Percentiles rank a stretch among this genome's conserved stretches.
These are phyloP conservation scores for Trichoderma guizhouense DNA, from an alignment of 2,329 filamentous ascomycete species.

Conservation along the genomic window DNA sequence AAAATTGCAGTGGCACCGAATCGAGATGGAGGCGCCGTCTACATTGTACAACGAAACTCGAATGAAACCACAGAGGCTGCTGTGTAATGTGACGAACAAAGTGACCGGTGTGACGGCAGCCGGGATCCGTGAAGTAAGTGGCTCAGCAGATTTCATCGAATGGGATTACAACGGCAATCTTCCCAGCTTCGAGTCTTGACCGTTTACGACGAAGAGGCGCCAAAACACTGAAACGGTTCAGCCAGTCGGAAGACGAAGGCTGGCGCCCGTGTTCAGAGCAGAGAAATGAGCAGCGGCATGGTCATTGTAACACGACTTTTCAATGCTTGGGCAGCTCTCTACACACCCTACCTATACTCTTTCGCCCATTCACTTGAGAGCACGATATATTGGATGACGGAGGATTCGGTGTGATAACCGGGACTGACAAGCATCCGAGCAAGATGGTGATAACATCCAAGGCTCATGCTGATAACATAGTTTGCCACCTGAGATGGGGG, in stretches of 20 bases:
- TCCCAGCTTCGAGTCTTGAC: background rate
- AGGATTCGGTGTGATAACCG: background rate
- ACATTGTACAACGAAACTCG: background rate
- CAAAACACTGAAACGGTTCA: background rate
- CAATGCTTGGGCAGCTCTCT: background rate
- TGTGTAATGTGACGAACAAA: conserved; percentile 1
- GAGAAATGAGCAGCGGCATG: background rate
- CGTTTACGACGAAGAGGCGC: background rate
- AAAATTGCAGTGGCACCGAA: background rate
- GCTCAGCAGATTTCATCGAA: background rate
- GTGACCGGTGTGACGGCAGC: conserved; percentile 2
- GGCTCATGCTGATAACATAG: background rate
- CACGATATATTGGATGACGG: background rate
- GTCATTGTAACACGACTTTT: background rate
- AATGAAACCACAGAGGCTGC: background rate
- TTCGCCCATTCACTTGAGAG: background rate
- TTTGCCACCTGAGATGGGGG: background rate
- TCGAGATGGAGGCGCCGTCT: background rate
- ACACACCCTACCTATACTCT: background rate
- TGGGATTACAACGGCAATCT: background rate
- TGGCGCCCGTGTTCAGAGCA: background rate
- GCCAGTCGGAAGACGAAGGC: background rate
- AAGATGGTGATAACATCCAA: background rate
- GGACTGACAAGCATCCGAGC: background rate
- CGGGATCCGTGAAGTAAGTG: background rate